Conservation (phyloP, 1,284 basidiomycete genomes). For the Naganishia sp. region DNA sequence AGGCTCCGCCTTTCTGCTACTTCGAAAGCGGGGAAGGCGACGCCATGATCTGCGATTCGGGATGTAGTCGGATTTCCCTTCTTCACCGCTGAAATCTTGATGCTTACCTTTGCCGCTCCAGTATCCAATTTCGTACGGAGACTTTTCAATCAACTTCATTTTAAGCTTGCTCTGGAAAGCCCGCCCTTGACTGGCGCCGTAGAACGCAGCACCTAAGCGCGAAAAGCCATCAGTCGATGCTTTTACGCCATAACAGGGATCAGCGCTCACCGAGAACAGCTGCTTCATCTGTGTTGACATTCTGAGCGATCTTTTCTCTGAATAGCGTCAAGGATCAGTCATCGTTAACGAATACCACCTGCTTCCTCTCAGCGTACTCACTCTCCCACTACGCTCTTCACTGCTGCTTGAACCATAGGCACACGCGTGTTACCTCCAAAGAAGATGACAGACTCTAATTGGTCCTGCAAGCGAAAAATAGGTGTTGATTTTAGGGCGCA, state of each 20-base stretch:
- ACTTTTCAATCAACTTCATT: conserved; percentile 78
- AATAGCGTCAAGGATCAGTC: conserved; percentile 37
- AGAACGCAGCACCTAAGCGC: conserved; percentile 73
- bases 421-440: conserved; percentile 87
- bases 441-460: conserved; percentile 80
- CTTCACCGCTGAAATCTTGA: conserved; percentile 32
- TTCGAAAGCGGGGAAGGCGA: conserved; percentile 16
- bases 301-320: conserved; percentile 79
- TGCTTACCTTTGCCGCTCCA: conserved; percentile 14
- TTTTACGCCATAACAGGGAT: neutral
- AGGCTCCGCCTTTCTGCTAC: conserved; percentile 30
- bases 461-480: conserved; percentile 11
- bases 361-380: conserved; percentile 41
- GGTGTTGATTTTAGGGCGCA: conserved; percentile 30
- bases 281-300: conserved; percentile 97
- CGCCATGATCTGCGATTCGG: conserved; percentile 26
- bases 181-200: conserved; percentile 83
- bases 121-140: conserved; percentile 63
- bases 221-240: neutral
- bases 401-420: conserved; percentile 84
- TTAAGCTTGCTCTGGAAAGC: conserved; percentile 91
- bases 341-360: neutral
- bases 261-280: conserved; percentile 71
- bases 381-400: conserved; percentile 75
- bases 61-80: neutral